phyloP scores from a whole-genome alignment of 2,329 filamentous ascomycete species.

The Ophiostoma pallidulum region DNA sequence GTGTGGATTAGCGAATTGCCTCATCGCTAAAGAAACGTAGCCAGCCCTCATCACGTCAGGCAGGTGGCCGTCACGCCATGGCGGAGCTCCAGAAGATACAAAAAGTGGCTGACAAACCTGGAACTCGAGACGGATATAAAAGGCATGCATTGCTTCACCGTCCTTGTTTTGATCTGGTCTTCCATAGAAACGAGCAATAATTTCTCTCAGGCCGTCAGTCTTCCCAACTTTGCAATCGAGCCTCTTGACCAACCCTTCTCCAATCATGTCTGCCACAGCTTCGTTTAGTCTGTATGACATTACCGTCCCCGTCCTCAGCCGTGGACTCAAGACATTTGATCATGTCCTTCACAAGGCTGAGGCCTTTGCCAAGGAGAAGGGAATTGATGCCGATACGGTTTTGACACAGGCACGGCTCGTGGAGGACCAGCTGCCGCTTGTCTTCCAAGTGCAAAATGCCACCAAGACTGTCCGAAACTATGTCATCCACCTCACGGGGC shows the following conservation, averaged over 20 bases:
- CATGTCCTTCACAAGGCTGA: conserved; percentile 25
- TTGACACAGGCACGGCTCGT: conserved; percentile 21
- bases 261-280: too few relatives aligned
- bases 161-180: neutral
- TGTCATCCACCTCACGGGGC: conserved; percentile 21
- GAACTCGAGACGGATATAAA: too few relatives aligned
- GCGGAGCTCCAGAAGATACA: too few relatives aligned
- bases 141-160: neutral
- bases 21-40: too few relatives aligned
- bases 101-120: too few relatives aligned
- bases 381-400: conserved; percentile 18
- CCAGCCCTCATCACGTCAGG: too few relatives aligned
- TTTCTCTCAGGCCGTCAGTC: neutral
- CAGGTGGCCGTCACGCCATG: too few relatives aligned
- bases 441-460: conserved; percentile 27
- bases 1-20: too few relatives aligned
- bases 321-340: conserved; percentile 21
- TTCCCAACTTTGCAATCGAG: neutral
- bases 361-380: conserved; percentile 22
- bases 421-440: conserved; percentile 29
- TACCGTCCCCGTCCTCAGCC: conserved; percentile 19
- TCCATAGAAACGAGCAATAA: too few relatives aligned
- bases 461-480: conserved; percentile 22
- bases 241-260: too few relatives aligned
- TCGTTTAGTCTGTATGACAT: conserved; percentile 19